Base-by-base conservation (phyloP, 1,139 yeast species). In the Kodamaea arcana region DNA sequence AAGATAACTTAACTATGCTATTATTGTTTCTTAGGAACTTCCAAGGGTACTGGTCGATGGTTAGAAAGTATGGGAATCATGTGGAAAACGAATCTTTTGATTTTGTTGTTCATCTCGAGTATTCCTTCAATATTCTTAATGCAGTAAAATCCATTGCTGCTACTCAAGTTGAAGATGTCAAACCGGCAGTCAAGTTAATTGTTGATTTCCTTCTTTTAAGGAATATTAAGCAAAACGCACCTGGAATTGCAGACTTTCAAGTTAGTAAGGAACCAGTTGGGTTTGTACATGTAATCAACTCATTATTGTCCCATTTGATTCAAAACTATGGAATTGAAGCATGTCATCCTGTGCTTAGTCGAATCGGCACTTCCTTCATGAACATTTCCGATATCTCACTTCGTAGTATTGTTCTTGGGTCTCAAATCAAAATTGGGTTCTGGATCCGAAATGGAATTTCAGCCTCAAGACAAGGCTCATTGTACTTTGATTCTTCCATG, bases 371-470 rank as follows among this genome's bases (percentile, higher is more conserved):
- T 5, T 66, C 68, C 15, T 68, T 73, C 40, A 46, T 71, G 36
- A 52, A 55, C 3, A 60, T 78, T 14, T 65, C 83, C 0, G 87
- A 80, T 51, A 59, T 70, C 30, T 69, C 84, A 0, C 57, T 83
- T 32, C 65, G 84, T 48, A 69, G 81, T 15, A 62, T 80, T 9
- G 94, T 84, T 0, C 60, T 85, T 15, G 68, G 82, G 6, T 69
- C 90, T 0, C 97, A 92, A 53, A 78, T 88, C 12, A 76, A 78
- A 30, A 71, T 77, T 2, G 95, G 95, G 0, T 75, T 83, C 42
- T 92, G 97, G 97, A 86, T 92, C 3, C 74, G 97, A 54, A 92
- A 92, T 53, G 86, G 86, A n/a, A 48, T 63, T 31, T 61, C 75
- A 5, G 73, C 72, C 2, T 56, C 77, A 3, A 65, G 71, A 31